phyloP scores from a whole-genome alignment of 768 basidiomycete genomes.

The Tulasnella sp. region DNA sequence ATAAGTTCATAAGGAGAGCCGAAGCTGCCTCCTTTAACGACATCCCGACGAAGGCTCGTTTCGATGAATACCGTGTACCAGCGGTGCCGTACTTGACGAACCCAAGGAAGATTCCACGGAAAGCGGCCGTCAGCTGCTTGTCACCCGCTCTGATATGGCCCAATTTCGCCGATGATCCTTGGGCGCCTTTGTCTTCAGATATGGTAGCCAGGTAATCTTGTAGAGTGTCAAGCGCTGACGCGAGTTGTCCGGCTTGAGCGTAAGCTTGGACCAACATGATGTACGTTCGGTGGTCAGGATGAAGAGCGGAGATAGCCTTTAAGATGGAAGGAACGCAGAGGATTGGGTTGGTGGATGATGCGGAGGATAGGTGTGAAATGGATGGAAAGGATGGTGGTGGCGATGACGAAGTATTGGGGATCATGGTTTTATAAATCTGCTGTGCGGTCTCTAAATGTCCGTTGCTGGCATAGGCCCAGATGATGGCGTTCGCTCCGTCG shows the following conservation, averaged over 20 bases:
- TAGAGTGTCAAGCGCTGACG: constrained; percentile 43
- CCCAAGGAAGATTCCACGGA: constrained; percentile 64
- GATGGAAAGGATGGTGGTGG: background rate
- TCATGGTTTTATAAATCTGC: constrained; percentile 45
- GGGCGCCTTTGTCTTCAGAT: background rate
- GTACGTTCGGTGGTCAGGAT: constrained; percentile 58
- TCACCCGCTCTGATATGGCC: constrained; percentile 29
- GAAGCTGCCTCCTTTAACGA: background rate
- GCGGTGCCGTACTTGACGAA: constrained; percentile 47
- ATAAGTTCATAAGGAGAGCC: background rate
- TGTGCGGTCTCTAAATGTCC: constrained; percentile 43
- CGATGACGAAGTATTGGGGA: constrained; percentile 24
- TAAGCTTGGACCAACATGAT: constrained; percentile 55
- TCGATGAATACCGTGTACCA: background rate
- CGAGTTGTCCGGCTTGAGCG: constrained; percentile 60
- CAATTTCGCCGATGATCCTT: constrained; percentile 30
- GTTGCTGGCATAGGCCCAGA: constrained; percentile 55
- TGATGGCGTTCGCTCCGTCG: constrained; percentile 55
- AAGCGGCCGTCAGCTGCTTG: constrained; percentile 25
- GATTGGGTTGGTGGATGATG: constrained; percentile 10
- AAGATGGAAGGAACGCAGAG: constrained; percentile 19
- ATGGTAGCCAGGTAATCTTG: constrained; percentile 29
- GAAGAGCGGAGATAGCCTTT: constrained; percentile 28
- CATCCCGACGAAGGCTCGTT: background rate
- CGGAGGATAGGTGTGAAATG: background rate